Evolutionary conservation across 306 rosid species (phyloP), one percentile per base, ranked within the genome.

Genomic region (Vigna unguiculata): DNA sequence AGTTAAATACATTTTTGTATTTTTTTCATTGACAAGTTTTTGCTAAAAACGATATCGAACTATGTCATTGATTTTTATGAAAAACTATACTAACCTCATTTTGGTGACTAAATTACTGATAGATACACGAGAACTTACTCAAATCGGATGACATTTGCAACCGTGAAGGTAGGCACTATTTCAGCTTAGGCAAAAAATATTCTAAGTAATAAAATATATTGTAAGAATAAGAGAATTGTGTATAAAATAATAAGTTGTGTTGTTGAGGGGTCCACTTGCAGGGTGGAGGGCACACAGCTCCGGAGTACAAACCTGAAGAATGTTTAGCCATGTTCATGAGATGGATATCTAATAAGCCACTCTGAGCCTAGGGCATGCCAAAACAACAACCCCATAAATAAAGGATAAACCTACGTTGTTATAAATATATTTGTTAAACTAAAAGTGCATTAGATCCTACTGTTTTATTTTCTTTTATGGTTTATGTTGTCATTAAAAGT

Each of bases 281-380:
- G 84, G 87, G 83, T 38, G 84, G 65, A 75, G 86, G 92, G 3
- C 90, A 86, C 64, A 82, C 82, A 52, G 85, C 88, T 43, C 79
- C 87, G 0, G 77, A 77, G 64, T 80, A 45, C 77, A 84, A 24
- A 53, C 84, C 85, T 16, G 74, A 71, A 28, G 87, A 86, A 64
- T 74, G 86, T 41, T 72, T 76, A 1, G 75, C 36, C 11, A 88
- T 86, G 88, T 68, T 77, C 62, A 55, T 32, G 43, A 72, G 81
- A 65, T 86, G 87, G 88, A 9, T 82, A 55, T 70, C 78, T 38
- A 19, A 32, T n/a, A 73, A 74, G n/a, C 62, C 86, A 1, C 38
- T 84, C 5, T 82, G 58, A 48, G 5, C 38, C 38, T 34, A 6
- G 40, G 9, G 8, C 40, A 34, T 34, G 40, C 40, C 40, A 34